phyloP scores from a whole-genome alignment of 73 alveolate species.

The Paramecium pentaurelia region DNA sequence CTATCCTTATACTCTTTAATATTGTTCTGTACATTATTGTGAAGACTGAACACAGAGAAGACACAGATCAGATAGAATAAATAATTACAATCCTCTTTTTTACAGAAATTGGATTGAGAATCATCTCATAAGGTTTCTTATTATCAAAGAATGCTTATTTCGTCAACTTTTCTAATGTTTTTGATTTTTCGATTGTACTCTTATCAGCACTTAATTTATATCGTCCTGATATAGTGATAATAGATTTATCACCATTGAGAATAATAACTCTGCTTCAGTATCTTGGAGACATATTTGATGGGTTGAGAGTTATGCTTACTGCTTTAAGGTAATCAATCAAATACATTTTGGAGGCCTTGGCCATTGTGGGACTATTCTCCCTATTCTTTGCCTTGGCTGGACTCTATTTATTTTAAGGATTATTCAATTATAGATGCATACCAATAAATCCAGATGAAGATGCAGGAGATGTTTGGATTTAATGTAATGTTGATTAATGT shows the following conservation, averaged over 20 bases:
- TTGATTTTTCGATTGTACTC: neutral
- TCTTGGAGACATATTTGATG: neutral
- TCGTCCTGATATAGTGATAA: neutral
- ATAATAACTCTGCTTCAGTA: neutral
- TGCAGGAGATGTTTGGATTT: neutral
- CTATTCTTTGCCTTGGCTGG: slow-evolving; percentile 31
- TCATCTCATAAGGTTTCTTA: neutral
- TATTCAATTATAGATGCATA: neutral
- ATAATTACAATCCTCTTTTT: neutral
- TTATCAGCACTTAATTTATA: neutral
- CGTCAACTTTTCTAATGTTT: neutral
- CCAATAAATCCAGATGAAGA: neutral
- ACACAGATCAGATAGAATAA: neutral
- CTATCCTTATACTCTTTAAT: neutral
- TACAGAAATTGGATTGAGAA: neutral
- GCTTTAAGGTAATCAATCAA: slow-evolving; percentile 9
- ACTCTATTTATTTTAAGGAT: neutral
- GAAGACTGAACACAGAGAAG: neutral
- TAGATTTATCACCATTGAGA: slow-evolving; percentile 14
- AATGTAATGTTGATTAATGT: neutral
- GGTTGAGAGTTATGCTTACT: neutral
- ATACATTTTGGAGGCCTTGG: slow-evolving; percentile 30
- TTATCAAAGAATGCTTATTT: neutral
- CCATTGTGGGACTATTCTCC: neutral
- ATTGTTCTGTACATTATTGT: neutral